Percentiles rank a stretch among this genome's conserved stretches.
Conservation (phyloP, 2,329 filamentous ascomycete genomes). For the Cercospora sesami region DNA sequence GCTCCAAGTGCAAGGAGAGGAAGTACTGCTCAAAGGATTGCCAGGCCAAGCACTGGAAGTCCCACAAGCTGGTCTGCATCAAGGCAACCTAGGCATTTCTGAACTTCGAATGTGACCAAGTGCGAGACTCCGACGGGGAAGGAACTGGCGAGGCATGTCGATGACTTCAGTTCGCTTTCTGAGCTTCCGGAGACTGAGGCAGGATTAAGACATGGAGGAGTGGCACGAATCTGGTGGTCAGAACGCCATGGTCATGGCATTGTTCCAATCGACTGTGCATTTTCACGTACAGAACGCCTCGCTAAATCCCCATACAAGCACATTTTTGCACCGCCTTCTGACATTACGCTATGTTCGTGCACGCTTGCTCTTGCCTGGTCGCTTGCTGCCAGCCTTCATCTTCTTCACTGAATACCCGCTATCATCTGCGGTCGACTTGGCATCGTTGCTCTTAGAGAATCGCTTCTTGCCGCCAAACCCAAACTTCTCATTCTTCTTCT, state of each 20-base stretch:
- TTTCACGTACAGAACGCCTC: constrained; percentile 15
- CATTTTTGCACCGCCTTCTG: neutral
- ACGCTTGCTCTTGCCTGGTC: constrained; percentile 47
- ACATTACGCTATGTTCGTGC: constrained; percentile 24
- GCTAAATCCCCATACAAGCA: constrained; percentile 12
- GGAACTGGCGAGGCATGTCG: no score
- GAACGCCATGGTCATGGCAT: neutral
- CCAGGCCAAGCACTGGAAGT: neutral
- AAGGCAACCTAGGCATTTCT: neutral
- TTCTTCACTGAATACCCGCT: constrained; percentile 76
- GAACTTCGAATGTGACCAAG: neutral
- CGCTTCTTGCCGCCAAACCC: constrained; percentile 97
- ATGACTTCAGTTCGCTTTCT: no score
- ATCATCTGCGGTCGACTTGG: constrained; percentile 76
- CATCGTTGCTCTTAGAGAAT: constrained; percentile 86
- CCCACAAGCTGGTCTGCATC: neutral
- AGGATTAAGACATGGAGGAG: no score
- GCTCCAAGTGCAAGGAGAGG: constrained; percentile 26
- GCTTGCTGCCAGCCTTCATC: constrained; percentile 67
- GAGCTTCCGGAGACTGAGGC: neutral
- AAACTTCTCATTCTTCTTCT: constrained; percentile 93
- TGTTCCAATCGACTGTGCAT: neutral
- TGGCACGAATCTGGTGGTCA: neutral
- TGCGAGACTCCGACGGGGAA: no score
- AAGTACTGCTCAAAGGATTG: constrained; percentile 44